Evolutionary conservation across 2,329 filamentous ascomycete genomes (phyloP).

Genomic region (Hymenoscyphus linearis): DNA sequence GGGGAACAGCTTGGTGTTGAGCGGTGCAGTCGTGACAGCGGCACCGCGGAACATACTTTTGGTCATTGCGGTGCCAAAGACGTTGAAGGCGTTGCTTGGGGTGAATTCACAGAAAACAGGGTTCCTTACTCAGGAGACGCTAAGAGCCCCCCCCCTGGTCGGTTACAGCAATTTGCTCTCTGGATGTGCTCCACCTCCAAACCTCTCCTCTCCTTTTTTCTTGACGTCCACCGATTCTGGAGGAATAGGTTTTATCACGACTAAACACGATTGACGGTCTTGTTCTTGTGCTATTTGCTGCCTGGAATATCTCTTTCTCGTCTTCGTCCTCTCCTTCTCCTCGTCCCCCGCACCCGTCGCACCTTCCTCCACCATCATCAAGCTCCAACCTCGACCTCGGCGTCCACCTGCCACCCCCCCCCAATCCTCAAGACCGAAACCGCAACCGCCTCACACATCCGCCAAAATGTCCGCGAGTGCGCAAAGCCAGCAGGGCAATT

Average conservation of each 20-base stretch:
- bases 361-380: slow-evolving; percentile 60
- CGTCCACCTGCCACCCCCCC: slow-evolving; percentile 55
- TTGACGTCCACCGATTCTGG: slow-evolving; percentile 14
- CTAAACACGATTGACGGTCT: slow-evolving; percentile 37
- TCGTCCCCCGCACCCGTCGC: slow-evolving; percentile 58
- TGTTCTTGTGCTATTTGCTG: slow-evolving; percentile 43
- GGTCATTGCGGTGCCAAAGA: background rate
- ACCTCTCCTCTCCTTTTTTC: slow-evolving; percentile 13
- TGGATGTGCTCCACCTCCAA: slow-evolving; percentile 9
- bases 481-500: slow-evolving; percentile 57
- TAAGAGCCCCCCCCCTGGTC: background rate
- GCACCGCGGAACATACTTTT: background rate
- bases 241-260: slow-evolving; percentile 10
- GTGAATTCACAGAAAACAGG: background rate
- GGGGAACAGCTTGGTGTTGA: too few species aligned
- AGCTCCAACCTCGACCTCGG: slow-evolving; percentile 61
- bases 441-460: slow-evolving; percentile 53
- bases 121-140: background rate
- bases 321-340: slow-evolving; percentile 41
- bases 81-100: background rate
- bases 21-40: background rate
- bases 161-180: slow-evolving; percentile 5
- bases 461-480: slow-evolving; percentile 46
- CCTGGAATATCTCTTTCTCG: slow-evolving; percentile 41
- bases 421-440: slow-evolving; percentile 40